These are phyloP conservation scores for Trichoderma simmonsii DNA, from an alignment of 2,329 filamentous ascomycete species.

Conservation along the genomic window DNA sequence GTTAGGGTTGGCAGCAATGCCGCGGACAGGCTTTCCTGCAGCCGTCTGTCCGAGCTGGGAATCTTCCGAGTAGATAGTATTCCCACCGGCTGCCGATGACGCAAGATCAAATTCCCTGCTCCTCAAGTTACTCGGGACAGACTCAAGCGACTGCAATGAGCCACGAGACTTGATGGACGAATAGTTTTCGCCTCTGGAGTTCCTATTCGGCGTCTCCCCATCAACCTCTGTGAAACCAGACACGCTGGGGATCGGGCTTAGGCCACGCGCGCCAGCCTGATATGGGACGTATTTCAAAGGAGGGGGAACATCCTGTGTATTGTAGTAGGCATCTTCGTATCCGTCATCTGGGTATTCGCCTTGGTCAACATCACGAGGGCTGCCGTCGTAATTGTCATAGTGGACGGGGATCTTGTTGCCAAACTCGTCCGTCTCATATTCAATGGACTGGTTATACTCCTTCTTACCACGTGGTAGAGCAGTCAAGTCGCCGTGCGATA, in stretches of 20 bases:
- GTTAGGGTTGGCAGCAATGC: constrained; percentile 69
- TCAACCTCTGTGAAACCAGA: constrained; percentile 77
- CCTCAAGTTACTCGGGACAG: constrained; percentile 40
- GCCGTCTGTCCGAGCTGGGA: constrained; percentile 59
- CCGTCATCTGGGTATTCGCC: constrained; percentile 41
- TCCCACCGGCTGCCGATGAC: constrained; percentile 50
- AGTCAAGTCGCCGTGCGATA: constrained; percentile 58
- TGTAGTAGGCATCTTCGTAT: constrained; percentile 49
- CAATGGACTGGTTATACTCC: constrained; percentile 45
- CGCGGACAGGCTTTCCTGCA: constrained; percentile 67
- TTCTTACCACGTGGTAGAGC: constrained; percentile 50
- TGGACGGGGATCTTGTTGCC: constrained; percentile 44
- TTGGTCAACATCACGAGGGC: constrained; percentile 26
- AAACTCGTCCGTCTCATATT: constrained; percentile 47
- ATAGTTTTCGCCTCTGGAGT: constrained; percentile 50
- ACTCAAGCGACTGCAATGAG: constrained; percentile 35
- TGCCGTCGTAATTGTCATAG: constrained; percentile 42
- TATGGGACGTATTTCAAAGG: constrained; percentile 66
- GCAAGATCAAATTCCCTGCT: constrained; percentile 54
- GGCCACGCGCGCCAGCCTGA: constrained; percentile 63
- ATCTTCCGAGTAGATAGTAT: constrained; percentile 49
- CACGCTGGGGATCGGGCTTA: constrained; percentile 90
- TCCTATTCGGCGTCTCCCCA: constrained; percentile 54
- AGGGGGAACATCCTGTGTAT: constrained; percentile 60
- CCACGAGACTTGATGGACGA: constrained; percentile 57